Base-by-base conservation (phyloP, 352 stramenopile species). In the Thalassiosira exigua region DNA sequence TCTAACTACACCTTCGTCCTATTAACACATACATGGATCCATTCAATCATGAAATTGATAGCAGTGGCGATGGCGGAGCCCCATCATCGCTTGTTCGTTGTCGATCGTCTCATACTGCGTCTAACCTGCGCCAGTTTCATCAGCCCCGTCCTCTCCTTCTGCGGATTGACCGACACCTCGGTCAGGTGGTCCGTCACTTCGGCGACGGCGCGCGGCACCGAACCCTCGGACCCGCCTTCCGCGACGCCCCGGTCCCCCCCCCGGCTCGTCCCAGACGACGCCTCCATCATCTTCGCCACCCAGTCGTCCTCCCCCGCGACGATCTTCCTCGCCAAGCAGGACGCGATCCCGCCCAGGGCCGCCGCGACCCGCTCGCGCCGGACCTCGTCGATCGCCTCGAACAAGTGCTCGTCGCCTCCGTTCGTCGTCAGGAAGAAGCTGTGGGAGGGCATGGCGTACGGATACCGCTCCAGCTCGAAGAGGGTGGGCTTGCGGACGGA, bases 361-460 rank as follows among this genome's bases (percentile, higher is more conserved):
- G 26, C 53, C 32, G 44, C 67, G 24, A 82, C 44, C 44, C 72
- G n/a, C 19, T 14, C 73, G 53, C 65, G 72, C 54, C 79, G 70
- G 24, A 79, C 24, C 48, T 70, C 44, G 52, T 85, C 69, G n/a
- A 79, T 42, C 19, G 75, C 75, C 36, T 83, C 75, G 19, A 83
- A 75, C 9, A 83, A 42, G n/a, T 75, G 11, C 48, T 22, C 50
- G 11, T 12, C 27, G 17, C 50, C 61, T 54, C 69, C 27, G 14
- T 54, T 48, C 29, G 62, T 51, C 9, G 36, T 41, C 22, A 83
- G 12, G 14, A 78, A 59, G 26, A 83, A 83, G 30, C 75, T 62
- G 60, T 75, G 50, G 30, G 36, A 21, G 4, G 61, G 14, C 22
- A 68, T 66, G 0, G 48, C 54, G 41, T 62, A 41, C 30, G 46